Evolutionary conservation across 2,329 filamentous ascomycete genomes (phyloP), one percentile per base, ranked within the genome.

Genomic region (Diaporthe destruens): DNA sequence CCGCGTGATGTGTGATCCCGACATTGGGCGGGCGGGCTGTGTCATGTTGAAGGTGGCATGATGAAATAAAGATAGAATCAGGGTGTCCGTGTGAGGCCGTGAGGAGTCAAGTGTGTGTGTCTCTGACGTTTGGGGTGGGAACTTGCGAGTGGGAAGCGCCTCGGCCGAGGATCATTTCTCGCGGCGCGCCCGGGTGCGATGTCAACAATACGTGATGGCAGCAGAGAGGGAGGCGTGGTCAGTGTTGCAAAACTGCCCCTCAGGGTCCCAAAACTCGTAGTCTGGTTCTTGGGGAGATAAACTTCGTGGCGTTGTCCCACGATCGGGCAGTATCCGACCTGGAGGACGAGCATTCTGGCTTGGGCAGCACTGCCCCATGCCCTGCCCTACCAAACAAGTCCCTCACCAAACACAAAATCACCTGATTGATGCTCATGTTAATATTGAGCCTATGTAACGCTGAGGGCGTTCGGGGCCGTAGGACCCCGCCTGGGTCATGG

Each of bases 371-470:
- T n/a, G 5, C 29, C 23, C 59, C 25, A 23, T 42, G 14, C 39
- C 39, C 39, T 51, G 25, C 29, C 25, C 44, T 34, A 11, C 42
- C 59, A 65, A 63, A 11, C 8, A 3, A 29, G 29, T 29, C 29
- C 11, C 18, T 34, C 29, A 49, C 44, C n/a, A 34, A 36, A 42
- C 3, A 1, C 29, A 3, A 6, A 65, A 65, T 65, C 61, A 34
- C 44, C 61, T 51, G 61, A 65, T 65, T 23, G 61, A 65, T 36
- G n/a, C 61, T 65, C 61, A 36, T 16, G 1, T 51, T 18, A 36
- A 25, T 51, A 51, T 65, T 51, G 61, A 65, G 20, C 23, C 25
- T 8, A 65, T 36, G 61, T 65, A 65, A 65, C 61, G 44, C 51
- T 51, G 25, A 65, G 61, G 32, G 61, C 29, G 29, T 51, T 51